phyloP scores from a whole-genome alignment of 306 rosid genomes.

The Citrullus amarus region DNA sequence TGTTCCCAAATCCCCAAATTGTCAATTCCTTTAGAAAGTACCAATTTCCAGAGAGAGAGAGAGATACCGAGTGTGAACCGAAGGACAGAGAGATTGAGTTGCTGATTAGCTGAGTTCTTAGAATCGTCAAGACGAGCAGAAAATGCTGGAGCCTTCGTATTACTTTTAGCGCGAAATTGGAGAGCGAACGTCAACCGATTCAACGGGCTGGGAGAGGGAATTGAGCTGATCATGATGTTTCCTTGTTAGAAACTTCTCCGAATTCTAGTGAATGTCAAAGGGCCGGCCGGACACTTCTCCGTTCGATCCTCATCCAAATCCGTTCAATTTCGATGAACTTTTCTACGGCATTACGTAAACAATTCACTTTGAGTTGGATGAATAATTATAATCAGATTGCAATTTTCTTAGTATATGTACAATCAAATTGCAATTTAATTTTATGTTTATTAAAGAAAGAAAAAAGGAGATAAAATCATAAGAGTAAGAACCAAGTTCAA shows the following conservation, averaged over 20 bases:
- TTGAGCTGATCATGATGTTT: slow-evolving; percentile 21
- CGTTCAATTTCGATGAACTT: not conserved
- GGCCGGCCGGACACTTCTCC: not conserved
- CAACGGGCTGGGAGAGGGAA: slow-evolving; percentile 19
- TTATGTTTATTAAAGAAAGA: not conserved
- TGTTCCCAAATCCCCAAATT: not conserved
- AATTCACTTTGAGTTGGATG: not conserved
- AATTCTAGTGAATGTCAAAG: not conserved
- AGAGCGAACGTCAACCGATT: slow-evolving; percentile 15
- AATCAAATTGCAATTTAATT: not conserved
- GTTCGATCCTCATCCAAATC: not conserved
- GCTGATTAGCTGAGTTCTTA: slow-evolving; percentile 24
- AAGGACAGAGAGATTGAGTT: slow-evolving; percentile 76
- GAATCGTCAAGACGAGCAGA: slow-evolving; percentile 49
- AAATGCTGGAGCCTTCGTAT: slow-evolving; percentile 16
- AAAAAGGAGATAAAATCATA: not conserved
- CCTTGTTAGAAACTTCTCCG: not conserved
- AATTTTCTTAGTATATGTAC: not conserved
- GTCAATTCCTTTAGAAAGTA: not conserved
- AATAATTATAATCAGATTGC: not conserved
- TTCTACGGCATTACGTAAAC: not conserved
- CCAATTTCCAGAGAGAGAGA: not conserved
- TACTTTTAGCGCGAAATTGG: slow-evolving; percentile 19
- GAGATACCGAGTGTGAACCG: slow-evolving; percentile 75
- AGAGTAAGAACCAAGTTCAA: not conserved